Conservation (phyloP, 1,139 yeast species). For the Nakaseomyces glabratus region DNA sequence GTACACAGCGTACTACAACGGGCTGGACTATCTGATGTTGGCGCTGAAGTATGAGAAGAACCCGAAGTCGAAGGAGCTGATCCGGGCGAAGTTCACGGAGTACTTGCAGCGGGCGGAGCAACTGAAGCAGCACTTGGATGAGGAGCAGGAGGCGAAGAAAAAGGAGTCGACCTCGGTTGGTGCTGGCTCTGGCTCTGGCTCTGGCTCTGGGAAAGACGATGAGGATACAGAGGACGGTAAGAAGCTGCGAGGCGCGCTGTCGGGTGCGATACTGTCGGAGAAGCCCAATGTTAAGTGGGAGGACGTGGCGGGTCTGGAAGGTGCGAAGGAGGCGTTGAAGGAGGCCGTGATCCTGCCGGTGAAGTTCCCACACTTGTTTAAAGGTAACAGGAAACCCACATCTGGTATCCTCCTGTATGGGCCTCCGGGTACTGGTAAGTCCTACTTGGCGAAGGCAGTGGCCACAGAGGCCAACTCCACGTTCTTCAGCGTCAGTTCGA, state of each 20-base stretch:
- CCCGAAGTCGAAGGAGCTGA: conserved; percentile 77
- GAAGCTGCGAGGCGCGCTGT: conserved; percentile 81
- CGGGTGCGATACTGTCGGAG: conserved; percentile 86
- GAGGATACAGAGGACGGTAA: conserved; percentile 80
- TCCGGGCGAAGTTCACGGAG: conserved; percentile 82
- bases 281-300: conserved; percentile 92
- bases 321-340: conserved; percentile 91
- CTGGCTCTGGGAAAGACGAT: conserved; percentile 34
- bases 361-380: conserved; percentile 86
- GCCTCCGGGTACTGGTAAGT: conserved; percentile 99
- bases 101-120: conserved; percentile 91
- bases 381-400: conserved; percentile 89
- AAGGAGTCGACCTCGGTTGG: conserved; percentile 31
- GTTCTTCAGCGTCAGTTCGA: conserved; percentile 87
- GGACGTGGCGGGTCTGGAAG: conserved; percentile 92
- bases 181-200: conserved; percentile 26
- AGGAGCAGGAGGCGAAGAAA: conserved; percentile 36
- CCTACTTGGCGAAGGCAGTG: conserved; percentile 92
- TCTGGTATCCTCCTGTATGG: conserved; percentile 89
- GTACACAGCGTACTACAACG: conserved; percentile 83
- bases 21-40: conserved; percentile 88
- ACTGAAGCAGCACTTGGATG: conserved; percentile 79
- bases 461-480: conserved; percentile 98
- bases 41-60: conserved; percentile 95
- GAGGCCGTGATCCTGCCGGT: conserved; percentile 97